Percentiles rank a stretch among this genome's conserved stretches.
Evolutionary conservation across 2,329 filamentous ascomycete genomes (phyloP).

Genomic region (Verticillium alfalfae): DNA sequence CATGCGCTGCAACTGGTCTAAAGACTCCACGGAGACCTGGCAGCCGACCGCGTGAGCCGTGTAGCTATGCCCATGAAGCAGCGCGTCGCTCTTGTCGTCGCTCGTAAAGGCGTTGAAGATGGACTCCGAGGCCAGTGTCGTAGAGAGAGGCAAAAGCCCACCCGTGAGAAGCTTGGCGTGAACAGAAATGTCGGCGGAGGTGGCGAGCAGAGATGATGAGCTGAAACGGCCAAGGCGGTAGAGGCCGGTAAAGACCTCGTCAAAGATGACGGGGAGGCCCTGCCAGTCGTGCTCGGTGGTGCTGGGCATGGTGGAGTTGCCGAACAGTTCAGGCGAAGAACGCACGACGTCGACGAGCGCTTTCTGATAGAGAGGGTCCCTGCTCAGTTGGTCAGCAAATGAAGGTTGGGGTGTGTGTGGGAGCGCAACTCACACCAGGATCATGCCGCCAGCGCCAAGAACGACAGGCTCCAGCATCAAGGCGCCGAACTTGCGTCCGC

Average conservation of each 20-base stretch:
- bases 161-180: constrained; percentile 83
- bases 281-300: constrained; percentile 46
- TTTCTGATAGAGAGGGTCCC: constrained; percentile 76
- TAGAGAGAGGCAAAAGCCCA: constrained; percentile 70
- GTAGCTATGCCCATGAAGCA: constrained; percentile 83
- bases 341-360: constrained; percentile 65
- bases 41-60: constrained; percentile 81
- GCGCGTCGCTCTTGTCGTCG: constrained; percentile 68
- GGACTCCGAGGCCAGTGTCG: constrained; percentile 67
- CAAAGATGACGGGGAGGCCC: constrained; percentile 73
- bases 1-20: constrained; percentile 55
- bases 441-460: constrained; percentile 79
- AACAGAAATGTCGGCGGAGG: constrained; percentile 69
- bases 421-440: constrained; percentile 57
- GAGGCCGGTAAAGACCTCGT: constrained; percentile 83
- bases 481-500: constrained; percentile 62
- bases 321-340: constrained; percentile 49
- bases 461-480: constrained; percentile 77
- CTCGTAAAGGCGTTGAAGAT: constrained; percentile 70
- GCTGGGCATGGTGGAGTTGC: constrained; percentile 14
- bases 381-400: constrained; percentile 21
- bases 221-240: constrained; percentile 73
- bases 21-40: constrained; percentile 65
- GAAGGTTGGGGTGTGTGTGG: not conserved
- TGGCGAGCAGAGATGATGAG: constrained; percentile 62